These are phyloP conservation scores for Aspergillus funiculosus DNA, from an alignment of 495 filamentous ascomycete genomes.

Conservation along the genomic window DNA sequence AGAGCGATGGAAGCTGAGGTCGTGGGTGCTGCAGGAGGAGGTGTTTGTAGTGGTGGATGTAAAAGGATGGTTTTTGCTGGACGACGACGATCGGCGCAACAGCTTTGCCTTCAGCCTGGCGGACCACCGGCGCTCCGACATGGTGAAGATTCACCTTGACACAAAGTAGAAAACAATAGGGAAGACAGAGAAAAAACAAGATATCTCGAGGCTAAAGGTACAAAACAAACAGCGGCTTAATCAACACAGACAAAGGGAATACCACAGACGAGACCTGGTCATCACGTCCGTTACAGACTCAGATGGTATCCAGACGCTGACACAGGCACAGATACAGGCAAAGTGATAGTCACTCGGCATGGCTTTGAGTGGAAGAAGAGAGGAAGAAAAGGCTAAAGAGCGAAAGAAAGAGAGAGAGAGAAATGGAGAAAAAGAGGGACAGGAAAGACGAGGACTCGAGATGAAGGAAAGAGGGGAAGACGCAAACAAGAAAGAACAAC, in stretches of 20 bases:
- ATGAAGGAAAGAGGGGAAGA: background rate
- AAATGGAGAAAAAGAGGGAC: background rate
- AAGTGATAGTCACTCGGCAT: constrained; percentile 2
- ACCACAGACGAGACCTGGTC: background rate
- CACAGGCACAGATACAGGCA: too few relatives aligned
- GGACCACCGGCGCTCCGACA: constrained; percentile 35
- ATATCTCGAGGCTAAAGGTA: too few relatives aligned
- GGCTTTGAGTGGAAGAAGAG: background rate
- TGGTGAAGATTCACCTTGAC: constrained; percentile 11
- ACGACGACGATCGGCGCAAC: constrained; percentile 36
- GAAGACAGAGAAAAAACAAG: background rate
- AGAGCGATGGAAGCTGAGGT: constrained; percentile 1
- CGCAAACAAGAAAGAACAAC: background rate
- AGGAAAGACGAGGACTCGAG: constrained; percentile 1
- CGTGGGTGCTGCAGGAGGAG: constrained; percentile 3
- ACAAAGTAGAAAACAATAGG: background rate
- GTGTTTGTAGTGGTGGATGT: constrained; percentile 7
- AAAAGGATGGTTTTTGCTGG: constrained; percentile 25
- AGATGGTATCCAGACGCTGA: constrained; percentile 9
- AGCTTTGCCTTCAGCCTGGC: constrained; percentile 37
- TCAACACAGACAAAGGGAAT: constrained; percentile 2
- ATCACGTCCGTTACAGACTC: constrained; percentile 5
- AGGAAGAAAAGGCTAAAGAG: background rate
- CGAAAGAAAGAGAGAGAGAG: background rate
- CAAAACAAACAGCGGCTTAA: background rate